Evolutionary conservation across 2,329 filamentous ascomycete species (phyloP).

Genomic region (Fusarium lateritium): DNA sequence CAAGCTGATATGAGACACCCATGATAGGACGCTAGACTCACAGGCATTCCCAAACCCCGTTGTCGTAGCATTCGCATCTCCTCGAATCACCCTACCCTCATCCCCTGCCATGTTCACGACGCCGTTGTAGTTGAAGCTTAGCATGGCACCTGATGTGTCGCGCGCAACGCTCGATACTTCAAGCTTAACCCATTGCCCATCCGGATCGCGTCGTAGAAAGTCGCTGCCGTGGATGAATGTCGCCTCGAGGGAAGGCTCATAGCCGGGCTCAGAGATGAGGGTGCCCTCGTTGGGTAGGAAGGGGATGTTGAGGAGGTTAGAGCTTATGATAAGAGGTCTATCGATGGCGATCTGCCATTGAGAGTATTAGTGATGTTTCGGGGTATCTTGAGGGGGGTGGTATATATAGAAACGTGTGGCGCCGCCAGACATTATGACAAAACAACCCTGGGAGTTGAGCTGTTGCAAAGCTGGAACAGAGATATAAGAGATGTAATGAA

Average conservation of each 20-base stretch:
- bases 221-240: conserved; percentile 58
- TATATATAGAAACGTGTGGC: neutral
- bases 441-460: neutral
- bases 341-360: conserved; percentile 54
- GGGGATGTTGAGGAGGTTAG: conserved; percentile 54
- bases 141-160: conserved; percentile 51
- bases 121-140: conserved; percentile 58
- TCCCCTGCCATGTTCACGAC: conserved; percentile 54
- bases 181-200: conserved; percentile 55
- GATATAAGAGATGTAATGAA: neutral
- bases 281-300: conserved; percentile 51
- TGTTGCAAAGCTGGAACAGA: neutral
- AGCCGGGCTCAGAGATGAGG: conserved; percentile 55
- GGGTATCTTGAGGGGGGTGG: neutral
- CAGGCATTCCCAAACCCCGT: conserved; percentile 58
- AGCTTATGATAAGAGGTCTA: conserved; percentile 51
- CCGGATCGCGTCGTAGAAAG: conserved; percentile 58
- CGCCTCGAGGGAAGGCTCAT: conserved; percentile 55
- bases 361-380: conserved; percentile 1
- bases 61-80: conserved; percentile 55
- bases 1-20: neutral
- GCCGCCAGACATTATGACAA: neutral
- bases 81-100: conserved; percentile 54
- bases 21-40: conserved; percentile 44
- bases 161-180: conserved; percentile 56